Evolutionary conservation across 2,329 filamentous ascomycete species (phyloP), one percentile per base, ranked within the genome.

Genomic region (Lecanosticta acicola): DNA sequence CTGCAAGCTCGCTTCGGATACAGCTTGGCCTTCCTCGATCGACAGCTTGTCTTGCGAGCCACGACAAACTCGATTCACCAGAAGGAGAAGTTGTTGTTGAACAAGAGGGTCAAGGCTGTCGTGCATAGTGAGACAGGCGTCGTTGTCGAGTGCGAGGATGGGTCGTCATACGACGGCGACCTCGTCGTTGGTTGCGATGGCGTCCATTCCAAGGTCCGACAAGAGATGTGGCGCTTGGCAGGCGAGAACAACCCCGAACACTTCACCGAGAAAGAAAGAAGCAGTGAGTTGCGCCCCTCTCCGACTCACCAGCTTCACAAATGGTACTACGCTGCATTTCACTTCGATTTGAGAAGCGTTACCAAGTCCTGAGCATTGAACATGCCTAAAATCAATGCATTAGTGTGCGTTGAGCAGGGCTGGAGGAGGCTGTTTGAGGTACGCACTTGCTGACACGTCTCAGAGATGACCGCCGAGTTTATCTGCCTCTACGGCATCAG

Each of bases 401-500:
- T n/a, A n/a, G n/a, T n/a, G n/a, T n/a, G n/a, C n/a, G n/a, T n/a
- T n/a, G n/a, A n/a, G n/a, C n/a, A n/a, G n/a, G n/a, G n/a, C n/a
- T n/a, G n/a, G n/a, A n/a, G n/a, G n/a, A n/a, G n/a, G n/a, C n/a
- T n/a, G n/a, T n/a, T n/a, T 35, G 33, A 14, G 33, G 8, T 14
- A 17, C 8, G 8, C 11, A 5, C 16, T 7, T 35, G 11, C 24
- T 29, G 24, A 29, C 24, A 29, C 11, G 11, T 29, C 24, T 29
- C 24, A 29, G 24, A 34, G 10, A 45, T 59, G 36, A 33, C 43
- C 26, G 55, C 54, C 8, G 48, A 51, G 24, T 70, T 68, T 32
- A 49, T 52, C 9, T 69, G 67, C 51, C 63, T 63, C n/a, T 71
- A 68, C 36, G 68, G 68, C 3, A 70, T 70, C 11, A 62, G 66